Evolutionary conservation across 208 protist species (phyloP), one percentile per base, ranked within the genome.

Genomic region (Trypanosomatidae sp.): DNA sequence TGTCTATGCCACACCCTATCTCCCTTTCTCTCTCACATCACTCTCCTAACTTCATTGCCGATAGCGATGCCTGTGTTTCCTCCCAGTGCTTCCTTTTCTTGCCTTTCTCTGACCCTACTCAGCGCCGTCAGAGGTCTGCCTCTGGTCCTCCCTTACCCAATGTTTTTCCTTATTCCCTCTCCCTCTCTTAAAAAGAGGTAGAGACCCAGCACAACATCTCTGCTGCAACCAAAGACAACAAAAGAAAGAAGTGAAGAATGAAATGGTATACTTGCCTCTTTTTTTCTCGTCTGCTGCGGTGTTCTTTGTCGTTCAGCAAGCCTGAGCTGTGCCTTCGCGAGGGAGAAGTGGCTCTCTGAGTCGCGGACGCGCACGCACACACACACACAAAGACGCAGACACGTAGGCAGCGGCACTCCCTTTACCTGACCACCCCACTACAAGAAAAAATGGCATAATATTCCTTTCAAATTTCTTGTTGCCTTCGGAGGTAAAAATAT

Each of bases 381-480:
- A 55, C 50, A 28, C 22, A 55, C 6, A 22, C 5, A 25, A 6
- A 2, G 22, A 55, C 12, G 22, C 50, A 55, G 25, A 17, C 12
- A 33, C n/a, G 25, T n/a, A 58, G 10, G 52, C 25, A 58, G 52
- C 53, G 25, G 12, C 3, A 9, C 10, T 59, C 53, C 53, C 22
- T 33, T 59, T 59, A 3, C 25, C 15, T 19, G 53, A 10, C 12
- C 25, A 59, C 25, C 7, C 25, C 53, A 33, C 25, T 8, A 55
- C 17, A n/a, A 72, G 39, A 68, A 36, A 9, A 12, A 33, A 71
- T 17, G 44, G 66, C 39, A 55, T 43, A 44, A 74, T 17, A 4
- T 33, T 22, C 36, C 39, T 17, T 53, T 66, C 43, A 28, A 28
- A n/a, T 62, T 64, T 66, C 13, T 5, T 30, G 22, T 33, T 58